Evolutionary conservation across 345 rosid genomes (phyloP).

Genomic region (Dipteronia dyeriana): DNA sequence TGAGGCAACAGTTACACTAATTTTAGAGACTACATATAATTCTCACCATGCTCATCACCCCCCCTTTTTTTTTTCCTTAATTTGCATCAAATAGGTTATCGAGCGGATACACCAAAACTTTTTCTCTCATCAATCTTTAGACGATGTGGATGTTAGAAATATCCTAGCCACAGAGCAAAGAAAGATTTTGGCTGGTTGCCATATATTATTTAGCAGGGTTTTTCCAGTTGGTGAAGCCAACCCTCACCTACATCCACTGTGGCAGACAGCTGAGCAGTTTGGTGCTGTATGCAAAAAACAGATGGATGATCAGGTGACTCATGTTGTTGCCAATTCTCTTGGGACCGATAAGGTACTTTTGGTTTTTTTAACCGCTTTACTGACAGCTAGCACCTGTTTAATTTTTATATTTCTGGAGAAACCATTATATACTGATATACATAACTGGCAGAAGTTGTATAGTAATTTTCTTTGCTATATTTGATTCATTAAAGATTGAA

Average conservation of each 20-base stretch:
- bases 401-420: neutral
- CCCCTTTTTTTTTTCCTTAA: neutral
- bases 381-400: neutral
- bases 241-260: constrained; percentile 90
- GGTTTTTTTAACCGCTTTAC: neutral
- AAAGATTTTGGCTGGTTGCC: constrained; percentile 85
- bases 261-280: constrained; percentile 98
- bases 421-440: neutral
- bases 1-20: constrained; percentile 40
- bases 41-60: neutral
- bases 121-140: constrained; percentile 68
- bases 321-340: constrained; percentile 91
- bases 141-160: constrained; percentile 86
- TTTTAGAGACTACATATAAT: neutral
- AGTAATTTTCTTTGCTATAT: neutral
- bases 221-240: constrained; percentile 92
- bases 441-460: neutral
- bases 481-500: neutral
- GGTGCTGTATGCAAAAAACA: constrained; percentile 94
- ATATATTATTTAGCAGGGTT: constrained; percentile 86
- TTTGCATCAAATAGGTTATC: constrained; percentile 62
- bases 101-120: constrained; percentile 78
- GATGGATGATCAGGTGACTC: constrained; percentile 89
- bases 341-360: constrained; percentile 92
- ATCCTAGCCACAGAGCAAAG: constrained; percentile 84